phyloP scores from a whole-genome alignment of 2,329 filamentous ascomycete genomes.

The Aspergillus amoenus region DNA sequence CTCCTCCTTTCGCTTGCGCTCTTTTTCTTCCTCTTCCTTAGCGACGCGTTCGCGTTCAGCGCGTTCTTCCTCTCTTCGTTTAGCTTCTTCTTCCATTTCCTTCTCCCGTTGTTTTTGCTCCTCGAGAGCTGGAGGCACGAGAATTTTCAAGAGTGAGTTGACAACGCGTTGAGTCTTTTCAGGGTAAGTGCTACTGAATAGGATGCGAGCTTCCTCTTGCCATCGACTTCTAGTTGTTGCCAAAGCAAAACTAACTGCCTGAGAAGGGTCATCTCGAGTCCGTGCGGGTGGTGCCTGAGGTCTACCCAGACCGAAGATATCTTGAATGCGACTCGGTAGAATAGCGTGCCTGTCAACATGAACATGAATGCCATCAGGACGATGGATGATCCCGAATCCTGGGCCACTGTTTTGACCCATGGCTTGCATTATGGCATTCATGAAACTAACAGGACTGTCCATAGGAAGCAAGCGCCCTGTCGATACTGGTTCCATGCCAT shows the following conservation, averaged over 20 bases:
- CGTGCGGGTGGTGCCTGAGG: conserved; percentile 31
- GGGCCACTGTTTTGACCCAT: conserved; percentile 46
- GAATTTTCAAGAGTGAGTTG: conserved; percentile 66
- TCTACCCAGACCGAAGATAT: conserved; percentile 39
- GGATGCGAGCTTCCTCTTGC: conserved; percentile 83
- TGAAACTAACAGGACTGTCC: conserved; percentile 56
- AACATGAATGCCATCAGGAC: conserved; percentile 54
- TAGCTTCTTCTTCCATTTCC: conserved; percentile 55
- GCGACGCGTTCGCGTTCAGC: conserved; percentile 59
- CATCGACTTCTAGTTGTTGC: conserved; percentile 74
- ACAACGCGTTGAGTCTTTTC: conserved; percentile 71
- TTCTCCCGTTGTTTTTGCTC: conserved; percentile 71
- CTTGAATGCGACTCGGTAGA: conserved; percentile 56
- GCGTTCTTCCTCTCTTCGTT: conserved; percentile 61
- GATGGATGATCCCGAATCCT: conserved; percentile 43
- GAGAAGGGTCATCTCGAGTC: conserved; percentile 54
- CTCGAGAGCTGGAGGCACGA: conserved; percentile 83
- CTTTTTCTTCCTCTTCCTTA: conserved; percentile 70
- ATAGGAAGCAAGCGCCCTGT: conserved; percentile 46
- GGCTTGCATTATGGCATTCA: conserved; percentile 58
- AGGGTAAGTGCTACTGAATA: conserved; percentile 68
- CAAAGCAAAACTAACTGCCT: conserved; percentile 72
- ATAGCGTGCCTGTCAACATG: conserved; percentile 54
- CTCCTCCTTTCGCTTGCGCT: conserved; percentile 62
- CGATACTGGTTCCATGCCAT: conserved; percentile 49